phyloP scores from a whole-genome alignment of 2,329 filamentous ascomycete genomes.

The Monosporascus sp. region DNA sequence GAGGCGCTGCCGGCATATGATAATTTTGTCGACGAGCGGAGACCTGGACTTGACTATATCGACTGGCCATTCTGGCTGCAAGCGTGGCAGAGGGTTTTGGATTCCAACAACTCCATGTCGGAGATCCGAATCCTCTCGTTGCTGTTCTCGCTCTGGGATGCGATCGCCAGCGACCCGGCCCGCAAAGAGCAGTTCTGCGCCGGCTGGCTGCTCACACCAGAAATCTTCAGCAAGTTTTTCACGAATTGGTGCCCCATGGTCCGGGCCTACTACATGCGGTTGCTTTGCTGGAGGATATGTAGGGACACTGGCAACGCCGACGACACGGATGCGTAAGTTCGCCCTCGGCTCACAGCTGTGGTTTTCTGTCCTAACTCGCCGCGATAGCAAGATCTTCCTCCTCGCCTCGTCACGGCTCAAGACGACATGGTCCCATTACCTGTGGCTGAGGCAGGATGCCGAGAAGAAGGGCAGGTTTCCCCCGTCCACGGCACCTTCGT shows the following conservation, averaged over 20 bases:
- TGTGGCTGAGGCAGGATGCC: conserved; percentile 66
- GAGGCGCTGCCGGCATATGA: conserved; percentile 66
- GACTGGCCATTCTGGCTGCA: conserved; percentile 84
- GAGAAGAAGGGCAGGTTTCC: conserved; percentile 48
- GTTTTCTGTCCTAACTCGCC: conserved; percentile 16
- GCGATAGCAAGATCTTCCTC: conserved; percentile 61
- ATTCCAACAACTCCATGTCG: conserved; percentile 83
- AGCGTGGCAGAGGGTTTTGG: conserved; percentile 72
- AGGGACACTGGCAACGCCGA: conserved; percentile 65
- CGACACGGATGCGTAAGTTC: conserved; percentile 61
- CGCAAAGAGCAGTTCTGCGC: conserved; percentile 68
- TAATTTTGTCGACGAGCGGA: conserved; percentile 38
- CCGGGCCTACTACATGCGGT: conserved; percentile 83
- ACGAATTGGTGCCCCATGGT: conserved; percentile 97
- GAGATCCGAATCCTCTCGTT: conserved; percentile 82
- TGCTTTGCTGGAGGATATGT: conserved; percentile 85
- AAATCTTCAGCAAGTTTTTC: conserved; percentile 76
- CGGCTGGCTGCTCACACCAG: conserved; percentile 68
- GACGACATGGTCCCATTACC: conserved; percentile 72
- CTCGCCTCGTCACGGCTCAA: conserved; percentile 63
- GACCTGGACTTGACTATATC: conserved; percentile 40
- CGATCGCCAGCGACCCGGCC: conserved; percentile 57
- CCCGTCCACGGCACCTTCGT: conserved; percentile 75
- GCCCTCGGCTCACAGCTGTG: not conserved
- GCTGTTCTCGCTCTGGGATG: conserved; percentile 74